These are phyloP conservation scores for Aspergillus pseudotamarii DNA, from an alignment of 2,329 filamentous ascomycete genomes.

Conservation along the genomic window DNA sequence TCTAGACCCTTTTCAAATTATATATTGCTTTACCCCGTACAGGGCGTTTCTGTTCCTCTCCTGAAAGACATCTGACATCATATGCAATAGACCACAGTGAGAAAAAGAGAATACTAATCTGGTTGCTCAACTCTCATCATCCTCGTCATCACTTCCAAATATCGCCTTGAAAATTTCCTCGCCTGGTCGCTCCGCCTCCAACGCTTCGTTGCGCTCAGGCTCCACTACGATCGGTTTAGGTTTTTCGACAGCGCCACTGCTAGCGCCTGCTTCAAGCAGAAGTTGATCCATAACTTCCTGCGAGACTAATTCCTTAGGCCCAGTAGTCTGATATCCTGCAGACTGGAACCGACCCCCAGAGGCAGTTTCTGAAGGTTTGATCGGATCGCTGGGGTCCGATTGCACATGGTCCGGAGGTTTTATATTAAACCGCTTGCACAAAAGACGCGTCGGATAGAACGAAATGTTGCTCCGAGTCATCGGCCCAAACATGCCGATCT, in stretches of 20 bases:
- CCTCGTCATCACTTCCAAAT: constrained; percentile 84
- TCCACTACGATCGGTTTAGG: constrained; percentile 56
- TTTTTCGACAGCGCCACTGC: constrained; percentile 17
- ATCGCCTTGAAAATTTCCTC: constrained; percentile 89
- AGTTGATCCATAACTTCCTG: constrained; percentile 60
- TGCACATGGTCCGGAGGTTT: constrained; percentile 71
- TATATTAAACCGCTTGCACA: constrained; percentile 97
- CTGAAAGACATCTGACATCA: neutral
- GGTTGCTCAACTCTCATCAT: constrained; percentile 37
- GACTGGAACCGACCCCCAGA: constrained; percentile 34
- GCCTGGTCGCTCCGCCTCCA: constrained; percentile 73
- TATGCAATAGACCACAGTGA: neutral
- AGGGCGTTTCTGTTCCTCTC: neutral
- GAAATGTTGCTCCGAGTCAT: constrained; percentile 74
- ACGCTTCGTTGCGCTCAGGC: constrained; percentile 73
- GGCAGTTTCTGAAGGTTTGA: constrained; percentile 34
- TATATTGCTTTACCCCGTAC: too few relatives aligned
- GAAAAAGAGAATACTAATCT: neutral
- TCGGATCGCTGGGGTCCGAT: constrained; percentile 50
- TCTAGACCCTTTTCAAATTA: too few relatives aligned
- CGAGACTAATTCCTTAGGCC: constrained; percentile 52
- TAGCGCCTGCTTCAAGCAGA: constrained; percentile 49
- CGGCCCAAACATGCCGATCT: constrained; percentile 86
- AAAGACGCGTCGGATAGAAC: constrained; percentile 78
- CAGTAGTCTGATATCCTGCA: constrained; percentile 35